Conservation (phyloP, 345 rosid species). For the Dovyalis caffra region DNA sequence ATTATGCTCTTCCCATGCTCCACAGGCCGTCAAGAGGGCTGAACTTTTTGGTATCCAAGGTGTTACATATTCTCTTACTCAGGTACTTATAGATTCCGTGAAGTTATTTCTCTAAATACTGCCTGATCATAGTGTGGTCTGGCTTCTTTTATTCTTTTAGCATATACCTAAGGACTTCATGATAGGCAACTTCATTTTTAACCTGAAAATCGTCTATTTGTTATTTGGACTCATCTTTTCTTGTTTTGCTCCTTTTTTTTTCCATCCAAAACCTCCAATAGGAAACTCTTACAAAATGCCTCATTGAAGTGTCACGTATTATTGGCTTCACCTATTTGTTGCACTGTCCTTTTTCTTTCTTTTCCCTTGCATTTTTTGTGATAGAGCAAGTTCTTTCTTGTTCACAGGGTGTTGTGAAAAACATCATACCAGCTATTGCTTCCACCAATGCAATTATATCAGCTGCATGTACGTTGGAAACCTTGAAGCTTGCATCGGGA, state of each 20-base stretch:
- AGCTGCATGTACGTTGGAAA: slow-evolving; percentile 90
- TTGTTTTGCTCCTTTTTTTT: not conserved
- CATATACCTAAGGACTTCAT: not conserved
- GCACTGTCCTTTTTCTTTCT: not conserved
- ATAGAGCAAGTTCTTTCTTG: not conserved
- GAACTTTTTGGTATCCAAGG: slow-evolving; percentile 97
- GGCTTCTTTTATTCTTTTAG: slow-evolving; percentile 2
- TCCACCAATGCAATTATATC: slow-evolving; percentile 96
- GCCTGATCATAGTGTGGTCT: not conserved
- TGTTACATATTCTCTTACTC: slow-evolving; percentile 96
- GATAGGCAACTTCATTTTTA: not conserved
- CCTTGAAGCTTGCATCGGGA: slow-evolving; percentile 90
- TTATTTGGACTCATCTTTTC: not conserved
- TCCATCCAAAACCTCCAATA: not conserved
- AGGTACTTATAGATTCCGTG: slow-evolving; percentile 39
- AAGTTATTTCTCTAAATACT: not conserved
- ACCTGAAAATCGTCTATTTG: too few relatives aligned
- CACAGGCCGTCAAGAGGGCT: slow-evolving; percentile 93
- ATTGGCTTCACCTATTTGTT: slow-evolving; percentile 1
- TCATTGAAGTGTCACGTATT: not conserved
- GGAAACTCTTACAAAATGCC: not conserved
- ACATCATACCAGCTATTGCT: slow-evolving; percentile 97
- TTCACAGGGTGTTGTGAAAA: slow-evolving; percentile 87
- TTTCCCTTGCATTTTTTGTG: not conserved
- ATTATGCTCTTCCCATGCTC: slow-evolving; percentile 20